phyloP scores from a whole-genome alignment of 73 alveolate genomes.

The Tetrahymena borealis region DNA sequence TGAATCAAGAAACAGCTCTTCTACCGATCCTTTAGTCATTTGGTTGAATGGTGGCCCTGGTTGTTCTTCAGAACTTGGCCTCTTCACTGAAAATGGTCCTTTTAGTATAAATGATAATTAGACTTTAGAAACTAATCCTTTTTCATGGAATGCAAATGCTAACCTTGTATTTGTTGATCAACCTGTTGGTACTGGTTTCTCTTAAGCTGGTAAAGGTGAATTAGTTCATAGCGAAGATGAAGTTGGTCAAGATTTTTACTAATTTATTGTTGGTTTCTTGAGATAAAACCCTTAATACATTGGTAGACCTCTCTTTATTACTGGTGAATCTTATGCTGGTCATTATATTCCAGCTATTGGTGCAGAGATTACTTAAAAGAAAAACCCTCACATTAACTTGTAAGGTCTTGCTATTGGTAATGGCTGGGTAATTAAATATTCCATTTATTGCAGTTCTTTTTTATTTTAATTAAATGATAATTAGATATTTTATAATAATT shows the following conservation, averaged over 20 bases:
- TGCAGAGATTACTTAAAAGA: conserved; percentile 28
- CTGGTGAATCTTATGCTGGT: conserved; percentile 98
- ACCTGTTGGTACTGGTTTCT: conserved; percentile 98
- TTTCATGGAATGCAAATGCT: conserved; percentile 94
- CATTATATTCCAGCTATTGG: conserved; percentile 80
- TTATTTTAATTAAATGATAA: too few species aligned
- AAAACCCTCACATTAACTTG: conserved; percentile 36
- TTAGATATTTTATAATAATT: too few species aligned
- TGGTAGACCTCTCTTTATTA: conserved; percentile 71
- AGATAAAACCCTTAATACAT: conserved; percentile 61
- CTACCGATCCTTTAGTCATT: conserved; percentile 77
- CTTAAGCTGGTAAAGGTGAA: conserved; percentile 45
- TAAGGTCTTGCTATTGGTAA: conserved; percentile 49
- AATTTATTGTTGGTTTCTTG: conserved; percentile 60
- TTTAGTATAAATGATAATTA: conserved; percentile 75
- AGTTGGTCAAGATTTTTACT: conserved; percentile 65
- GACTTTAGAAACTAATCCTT: conserved; percentile 61
- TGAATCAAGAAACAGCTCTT: neutral
- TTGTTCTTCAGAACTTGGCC: conserved; percentile 89
- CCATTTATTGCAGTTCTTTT: too few species aligned
- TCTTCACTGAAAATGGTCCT: conserved; percentile 95
- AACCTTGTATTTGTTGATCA: conserved; percentile 88
- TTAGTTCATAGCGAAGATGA: conserved; percentile 41
- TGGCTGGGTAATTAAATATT: conserved; percentile 8
- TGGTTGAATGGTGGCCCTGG: conserved; percentile 99